Evolutionary conservation across 2,329 filamentous ascomycete genomes (phyloP).

Genomic region (Scopulariopsis brevicaulis): DNA sequence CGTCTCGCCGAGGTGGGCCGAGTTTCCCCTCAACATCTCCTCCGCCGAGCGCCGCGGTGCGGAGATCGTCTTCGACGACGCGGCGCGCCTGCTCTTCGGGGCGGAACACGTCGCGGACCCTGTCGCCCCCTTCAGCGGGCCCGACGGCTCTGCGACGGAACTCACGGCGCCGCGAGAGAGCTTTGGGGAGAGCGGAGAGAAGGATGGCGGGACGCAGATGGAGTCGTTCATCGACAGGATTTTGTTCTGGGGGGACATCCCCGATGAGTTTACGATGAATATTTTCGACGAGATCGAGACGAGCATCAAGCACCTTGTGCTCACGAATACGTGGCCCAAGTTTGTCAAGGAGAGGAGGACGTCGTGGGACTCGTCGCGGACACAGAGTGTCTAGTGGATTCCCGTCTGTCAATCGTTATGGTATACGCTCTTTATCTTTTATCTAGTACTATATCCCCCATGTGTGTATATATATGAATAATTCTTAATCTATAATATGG

Average conservation of each 20-base stretch:
- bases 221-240: conserved; percentile 9
- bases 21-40: conserved; percentile 57
- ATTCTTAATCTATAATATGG: too few species aligned
- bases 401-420: too few species aligned
- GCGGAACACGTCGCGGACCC: conserved; percentile 25
- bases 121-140: conserved; percentile 28
- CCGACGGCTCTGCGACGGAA: conserved; percentile 2
- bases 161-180: neutral
- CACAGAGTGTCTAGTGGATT: neutral
- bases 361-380: neutral
- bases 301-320: conserved; percentile 54
- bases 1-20: conserved; percentile 47
- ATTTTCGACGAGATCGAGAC: conserved; percentile 49
- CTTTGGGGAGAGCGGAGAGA: neutral
- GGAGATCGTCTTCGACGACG: conserved; percentile 42
- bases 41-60: conserved; percentile 42
- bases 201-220: neutral
- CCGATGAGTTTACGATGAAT: conserved; percentile 31
- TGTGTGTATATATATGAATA: too few species aligned
- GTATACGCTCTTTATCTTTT: too few species aligned
- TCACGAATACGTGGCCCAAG: conserved; percentile 58
- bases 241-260: conserved; percentile 29
- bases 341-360: conserved; percentile 29
- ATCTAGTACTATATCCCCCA: too few species aligned
- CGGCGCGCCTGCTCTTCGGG: conserved; percentile 33